phyloP scores from a whole-genome alignment of 2,329 filamentous ascomycete species.

The Arthrinium puccinioides region DNA sequence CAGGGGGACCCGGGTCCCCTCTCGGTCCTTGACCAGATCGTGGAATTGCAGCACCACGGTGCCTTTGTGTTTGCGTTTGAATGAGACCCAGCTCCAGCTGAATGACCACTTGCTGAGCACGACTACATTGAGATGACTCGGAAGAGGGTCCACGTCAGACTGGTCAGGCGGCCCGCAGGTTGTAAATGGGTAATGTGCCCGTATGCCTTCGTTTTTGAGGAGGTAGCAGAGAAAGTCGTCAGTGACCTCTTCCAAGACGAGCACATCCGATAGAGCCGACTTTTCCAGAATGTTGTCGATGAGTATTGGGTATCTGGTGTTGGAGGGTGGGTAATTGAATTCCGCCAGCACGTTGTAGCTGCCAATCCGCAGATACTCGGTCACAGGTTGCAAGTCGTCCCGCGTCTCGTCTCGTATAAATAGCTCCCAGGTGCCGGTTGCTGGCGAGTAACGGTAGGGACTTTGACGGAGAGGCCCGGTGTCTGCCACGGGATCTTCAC shows the following conservation, averaged over 20 bases:
- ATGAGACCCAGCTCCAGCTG: slow-evolving; percentile 45
- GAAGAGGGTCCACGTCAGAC: slow-evolving; percentile 43
- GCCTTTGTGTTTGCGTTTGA: slow-evolving; percentile 50
- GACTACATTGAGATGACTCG: slow-evolving; percentile 53
- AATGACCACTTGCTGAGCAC: slow-evolving; percentile 51
- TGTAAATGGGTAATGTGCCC: slow-evolving; percentile 43
- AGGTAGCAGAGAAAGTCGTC: slow-evolving; percentile 54
- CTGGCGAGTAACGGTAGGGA: slow-evolving; percentile 12
- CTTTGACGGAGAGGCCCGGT: slow-evolving; percentile 4
- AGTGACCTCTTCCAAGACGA: slow-evolving; percentile 57
- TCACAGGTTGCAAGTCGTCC: neutral
- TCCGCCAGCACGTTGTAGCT: slow-evolving; percentile 49
- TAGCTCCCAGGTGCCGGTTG: slow-evolving; percentile 12
- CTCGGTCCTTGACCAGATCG: slow-evolving; percentile 18
- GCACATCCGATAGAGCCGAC: slow-evolving; percentile 35
- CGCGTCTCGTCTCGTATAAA: too few species aligned
- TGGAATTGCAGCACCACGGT: slow-evolving; percentile 39
- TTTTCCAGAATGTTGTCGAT: slow-evolving; percentile 34
- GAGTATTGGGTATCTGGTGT: slow-evolving; percentile 33
- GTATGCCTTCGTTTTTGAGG: slow-evolving; percentile 37
- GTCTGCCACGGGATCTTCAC: neutral
- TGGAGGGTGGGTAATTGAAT: slow-evolving; percentile 37
- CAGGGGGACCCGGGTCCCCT: slow-evolving; percentile 26
- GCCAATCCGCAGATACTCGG: slow-evolving; percentile 26
- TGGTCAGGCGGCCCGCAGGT: slow-evolving; percentile 51